Conservation (phyloP, 2,329 filamentous ascomycete species). For the Venturia effusa region DNA sequence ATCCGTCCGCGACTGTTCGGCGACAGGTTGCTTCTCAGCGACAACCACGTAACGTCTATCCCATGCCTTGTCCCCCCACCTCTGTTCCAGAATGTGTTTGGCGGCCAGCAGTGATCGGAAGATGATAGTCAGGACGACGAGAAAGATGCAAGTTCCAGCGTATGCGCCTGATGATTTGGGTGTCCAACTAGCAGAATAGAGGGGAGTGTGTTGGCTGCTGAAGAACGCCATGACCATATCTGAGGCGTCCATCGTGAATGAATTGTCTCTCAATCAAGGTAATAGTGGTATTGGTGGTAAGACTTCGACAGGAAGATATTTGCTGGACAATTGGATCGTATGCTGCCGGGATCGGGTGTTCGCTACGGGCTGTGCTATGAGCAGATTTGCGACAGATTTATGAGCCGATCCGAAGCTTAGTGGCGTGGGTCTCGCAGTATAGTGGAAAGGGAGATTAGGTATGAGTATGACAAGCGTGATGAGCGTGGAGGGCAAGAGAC, state of each 20-base stretch:
- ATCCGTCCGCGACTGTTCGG: conserved; percentile 42
- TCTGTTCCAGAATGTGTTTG: conserved; percentile 48
- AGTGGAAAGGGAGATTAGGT: background rate
- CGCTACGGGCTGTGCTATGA: background rate
- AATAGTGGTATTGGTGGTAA: background rate
- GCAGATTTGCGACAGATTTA: background rate
- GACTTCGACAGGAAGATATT: background rate
- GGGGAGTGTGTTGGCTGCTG: conserved; percentile 47
- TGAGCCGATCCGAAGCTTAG: background rate
- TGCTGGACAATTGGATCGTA: too few relatives aligned
- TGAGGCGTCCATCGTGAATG: background rate
- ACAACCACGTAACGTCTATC: conserved; percentile 69
- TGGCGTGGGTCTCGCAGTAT: background rate
- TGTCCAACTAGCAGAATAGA: conserved; percentile 63
- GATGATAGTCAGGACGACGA: conserved; percentile 62
- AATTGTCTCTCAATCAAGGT: background rate
- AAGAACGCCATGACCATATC: conserved; percentile 55
- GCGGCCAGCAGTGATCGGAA: conserved; percentile 62
- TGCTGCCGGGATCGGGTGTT: background rate
- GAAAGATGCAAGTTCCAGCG: conserved; percentile 84
- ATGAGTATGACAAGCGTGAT: background rate
- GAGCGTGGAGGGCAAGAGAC: background rate
- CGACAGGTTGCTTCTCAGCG: conserved; percentile 48
- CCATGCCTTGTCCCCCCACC: conserved; percentile 64
- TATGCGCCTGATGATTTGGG: conserved; percentile 61